A percentile compares a stretch with the other conserved stretches of the same genome.
Conservation (phyloP, 2,329 filamentous ascomycete species). For the Diatrype stigma region DNA sequence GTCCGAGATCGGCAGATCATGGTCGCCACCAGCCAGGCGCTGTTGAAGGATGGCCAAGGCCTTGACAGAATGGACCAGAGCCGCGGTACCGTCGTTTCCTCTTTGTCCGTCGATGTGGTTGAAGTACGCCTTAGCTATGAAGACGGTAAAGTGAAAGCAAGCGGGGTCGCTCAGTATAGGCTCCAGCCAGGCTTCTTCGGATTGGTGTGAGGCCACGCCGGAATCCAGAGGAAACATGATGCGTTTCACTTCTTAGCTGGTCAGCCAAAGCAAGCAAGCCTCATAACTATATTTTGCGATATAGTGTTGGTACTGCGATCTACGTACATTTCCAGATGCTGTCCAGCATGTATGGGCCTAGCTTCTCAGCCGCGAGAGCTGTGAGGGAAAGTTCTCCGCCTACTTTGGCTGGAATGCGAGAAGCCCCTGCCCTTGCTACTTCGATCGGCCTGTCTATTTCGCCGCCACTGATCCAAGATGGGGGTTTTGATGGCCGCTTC, state of each 20-base stretch:
- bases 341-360: not conserved
- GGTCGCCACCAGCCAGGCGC: not conserved
- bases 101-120: too few species aligned
- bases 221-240: not conserved
- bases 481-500: not conserved
- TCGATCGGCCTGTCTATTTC: too few species aligned
- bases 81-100: not conserved
- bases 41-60: not conserved
- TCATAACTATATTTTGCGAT: too few species aligned
- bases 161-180: not conserved
- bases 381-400: constrained; percentile 1
- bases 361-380: not conserved
- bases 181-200: not conserved
- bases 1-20: not conserved
- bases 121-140: not conserved
- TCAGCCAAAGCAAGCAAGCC: too few species aligned
- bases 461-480: not conserved
- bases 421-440: not conserved
- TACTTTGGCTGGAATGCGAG: not conserved
- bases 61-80: too few species aligned
- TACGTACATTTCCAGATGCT: not conserved
- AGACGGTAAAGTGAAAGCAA: not conserved
- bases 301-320: too few species aligned
- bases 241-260: not conserved
- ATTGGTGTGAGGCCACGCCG: not conserved